These are phyloP conservation scores for Moricandia moricandioides DNA, from an alignment of 345 rosid genomes.

Conservation along the genomic window DNA sequence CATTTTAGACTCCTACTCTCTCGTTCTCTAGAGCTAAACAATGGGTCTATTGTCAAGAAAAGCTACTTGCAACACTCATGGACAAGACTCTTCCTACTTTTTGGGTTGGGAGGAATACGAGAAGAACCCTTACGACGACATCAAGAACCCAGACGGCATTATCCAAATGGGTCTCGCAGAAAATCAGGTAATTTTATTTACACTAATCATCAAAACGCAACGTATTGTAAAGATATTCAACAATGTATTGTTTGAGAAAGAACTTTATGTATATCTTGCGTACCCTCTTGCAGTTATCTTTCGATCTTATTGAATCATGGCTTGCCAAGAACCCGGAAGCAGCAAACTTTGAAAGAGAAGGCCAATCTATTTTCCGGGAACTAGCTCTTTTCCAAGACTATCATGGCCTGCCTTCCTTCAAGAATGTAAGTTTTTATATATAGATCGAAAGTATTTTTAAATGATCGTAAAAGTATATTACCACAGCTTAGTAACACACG, in stretches of 20 bases:
- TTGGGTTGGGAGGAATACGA: conserved; percentile 78
- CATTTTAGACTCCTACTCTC: neutral
- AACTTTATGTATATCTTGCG: neutral
- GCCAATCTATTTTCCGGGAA: conserved; percentile 61
- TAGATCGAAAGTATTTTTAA: neutral
- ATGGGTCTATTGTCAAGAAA: conserved; percentile 62
- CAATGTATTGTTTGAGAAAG: neutral
- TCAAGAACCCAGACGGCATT: conserved; percentile 62
- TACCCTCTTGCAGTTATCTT: conserved; percentile 49
- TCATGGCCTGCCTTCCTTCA: conserved; percentile 63
- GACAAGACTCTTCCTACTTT: conserved; percentile 79
- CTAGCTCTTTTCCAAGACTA: conserved; percentile 84
- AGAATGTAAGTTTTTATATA: conserved; percentile 44
- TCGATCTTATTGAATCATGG: conserved; percentile 70
- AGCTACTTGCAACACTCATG: conserved; percentile 62
- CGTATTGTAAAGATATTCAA: neutral
- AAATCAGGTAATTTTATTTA: conserved; percentile 47
- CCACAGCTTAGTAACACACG: neutral
- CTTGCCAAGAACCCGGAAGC: conserved; percentile 62
- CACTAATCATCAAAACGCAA: neutral
- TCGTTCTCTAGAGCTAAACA: conserved; percentile 14
- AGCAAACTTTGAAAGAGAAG: conserved; percentile 51
- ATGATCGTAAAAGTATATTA: neutral
- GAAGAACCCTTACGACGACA: conserved; percentile 64
- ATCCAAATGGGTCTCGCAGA: conserved; percentile 89